These are phyloP conservation scores for Starmerella powellii DNA, from an alignment of 805 yeast genomes.

Conservation along the genomic window DNA sequence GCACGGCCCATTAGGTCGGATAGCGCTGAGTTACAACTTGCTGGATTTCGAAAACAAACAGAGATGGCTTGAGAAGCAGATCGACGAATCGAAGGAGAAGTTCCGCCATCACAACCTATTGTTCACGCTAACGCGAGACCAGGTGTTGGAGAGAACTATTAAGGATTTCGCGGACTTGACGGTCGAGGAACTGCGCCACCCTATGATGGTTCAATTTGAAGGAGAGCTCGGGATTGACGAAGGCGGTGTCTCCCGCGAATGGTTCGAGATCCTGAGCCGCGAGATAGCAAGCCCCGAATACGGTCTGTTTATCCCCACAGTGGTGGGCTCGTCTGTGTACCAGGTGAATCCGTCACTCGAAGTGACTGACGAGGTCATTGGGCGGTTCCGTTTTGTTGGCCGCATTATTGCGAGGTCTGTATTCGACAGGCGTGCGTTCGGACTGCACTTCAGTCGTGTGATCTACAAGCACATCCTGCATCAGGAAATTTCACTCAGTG, in stretches of 20 bases:
- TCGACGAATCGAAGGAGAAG: constrained; percentile 28
- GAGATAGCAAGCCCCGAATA: constrained; percentile 95
- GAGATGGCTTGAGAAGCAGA: constrained; percentile 63
- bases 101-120: constrained; percentile 36
- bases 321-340: constrained; percentile 84
- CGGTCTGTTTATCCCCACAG: constrained; percentile 81
- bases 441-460: constrained; percentile 90
- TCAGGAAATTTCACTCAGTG: constrained; percentile 69
- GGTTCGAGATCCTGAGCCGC: constrained; percentile 88
- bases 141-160: constrained; percentile 84
- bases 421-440: constrained; percentile 70
- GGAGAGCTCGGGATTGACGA: constrained; percentile 97
- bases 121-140: constrained; percentile 69
- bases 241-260: constrained; percentile 94
- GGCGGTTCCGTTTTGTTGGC: constrained; percentile 90
- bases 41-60: constrained; percentile 91
- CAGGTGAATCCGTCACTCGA: constrained; percentile 90
- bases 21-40: constrained; percentile 77
- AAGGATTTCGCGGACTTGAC: constrained; percentile 68
- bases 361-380: constrained; percentile 61
- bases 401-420: constrained; percentile 90
- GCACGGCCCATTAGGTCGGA: constrained; percentile 74
- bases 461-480: constrained; percentile 82
- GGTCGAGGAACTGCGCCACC: constrained; percentile 39
- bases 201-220: constrained; percentile 64